A percentile compares a stretch with the other conserved stretches of the same genome.
These are phyloP conservation scores for Blastomyces silverae DNA, from an alignment of 2,329 filamentous ascomycete species.

Conservation along the genomic window DNA sequence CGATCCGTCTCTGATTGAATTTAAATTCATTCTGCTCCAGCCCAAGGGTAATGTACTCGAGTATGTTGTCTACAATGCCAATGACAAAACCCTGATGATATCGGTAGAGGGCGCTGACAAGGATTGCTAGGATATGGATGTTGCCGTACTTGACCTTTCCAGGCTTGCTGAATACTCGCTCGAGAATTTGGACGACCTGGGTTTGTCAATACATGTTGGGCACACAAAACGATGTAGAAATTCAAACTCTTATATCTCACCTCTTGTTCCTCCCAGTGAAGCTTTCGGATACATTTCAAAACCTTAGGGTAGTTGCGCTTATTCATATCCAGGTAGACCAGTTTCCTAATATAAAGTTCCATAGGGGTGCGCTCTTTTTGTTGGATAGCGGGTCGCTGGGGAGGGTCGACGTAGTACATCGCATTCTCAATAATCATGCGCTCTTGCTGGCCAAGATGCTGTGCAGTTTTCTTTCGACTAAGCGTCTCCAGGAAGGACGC, in stretches of 20 bases:
- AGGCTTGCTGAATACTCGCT: conserved; percentile 92
- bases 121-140: conserved; percentile 84
- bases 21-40: conserved; percentile 96
- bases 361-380: conserved; percentile 94
- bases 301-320: conserved; percentile 92
- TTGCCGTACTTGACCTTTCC: conserved; percentile 97
- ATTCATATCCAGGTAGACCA: conserved; percentile 88
- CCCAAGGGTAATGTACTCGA: conserved; percentile 81
- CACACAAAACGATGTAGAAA: conserved; percentile 11
- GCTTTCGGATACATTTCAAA: conserved; percentile 84
- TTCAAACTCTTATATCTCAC: conserved; percentile 35
- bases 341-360: conserved; percentile 84
- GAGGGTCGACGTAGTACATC: conserved; percentile 95
- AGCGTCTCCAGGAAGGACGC: conserved; percentile 86
- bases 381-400: conserved; percentile 84
- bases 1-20: conserved; percentile 88
- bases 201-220: background rate
- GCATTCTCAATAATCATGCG: conserved; percentile 98
- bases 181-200: conserved; percentile 64
- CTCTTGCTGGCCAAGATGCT: conserved; percentile 91
- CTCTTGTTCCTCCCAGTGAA: conserved; percentile 95
- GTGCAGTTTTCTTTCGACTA: conserved; percentile 89
- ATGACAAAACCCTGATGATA: conserved; percentile 91
- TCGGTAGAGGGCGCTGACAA: conserved; percentile 79
- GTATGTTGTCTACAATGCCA: conserved; percentile 80